These are phyloP conservation scores for Russula ochroleuca DNA, from an alignment of 768 basidiomycete species.

Conservation along the genomic window DNA sequence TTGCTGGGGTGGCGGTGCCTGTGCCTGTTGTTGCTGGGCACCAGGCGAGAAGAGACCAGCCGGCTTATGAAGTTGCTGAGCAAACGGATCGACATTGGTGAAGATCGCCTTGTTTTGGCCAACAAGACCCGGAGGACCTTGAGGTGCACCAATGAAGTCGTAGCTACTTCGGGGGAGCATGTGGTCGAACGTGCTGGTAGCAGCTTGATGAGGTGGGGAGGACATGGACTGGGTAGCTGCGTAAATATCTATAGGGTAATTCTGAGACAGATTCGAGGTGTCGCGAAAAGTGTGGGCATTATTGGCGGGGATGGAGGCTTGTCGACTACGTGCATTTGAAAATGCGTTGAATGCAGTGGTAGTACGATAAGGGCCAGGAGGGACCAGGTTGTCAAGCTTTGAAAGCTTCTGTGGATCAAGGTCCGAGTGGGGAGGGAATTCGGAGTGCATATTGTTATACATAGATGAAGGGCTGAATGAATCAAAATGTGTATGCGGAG, in stretches of 20 bases:
- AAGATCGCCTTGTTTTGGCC: slow-evolving; percentile 25
- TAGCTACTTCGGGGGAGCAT: slow-evolving; percentile 20
- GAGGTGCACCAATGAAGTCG: slow-evolving; percentile 22
- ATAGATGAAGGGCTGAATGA: slow-evolving; percentile 35
- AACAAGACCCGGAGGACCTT: slow-evolving; percentile 19
- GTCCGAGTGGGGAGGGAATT: slow-evolving; percentile 20
- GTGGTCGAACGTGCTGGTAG: slow-evolving; percentile 24
- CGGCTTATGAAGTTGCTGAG: slow-evolving; percentile 25
- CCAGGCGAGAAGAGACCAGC: slow-evolving; percentile 32
- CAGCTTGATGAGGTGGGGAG: slow-evolving; percentile 26
- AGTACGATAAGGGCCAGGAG: slow-evolving; percentile 28
- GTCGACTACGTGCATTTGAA: slow-evolving; percentile 26
- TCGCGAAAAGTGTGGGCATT: slow-evolving; percentile 27
- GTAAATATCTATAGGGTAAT: slow-evolving; percentile 27
- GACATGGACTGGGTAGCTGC: slow-evolving; percentile 25
- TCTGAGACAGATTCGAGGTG: slow-evolving; percentile 29
- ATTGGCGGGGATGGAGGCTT: slow-evolving; percentile 21
- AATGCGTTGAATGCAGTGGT: slow-evolving; percentile 28
- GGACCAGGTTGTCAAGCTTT: slow-evolving; percentile 27
- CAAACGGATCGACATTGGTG: slow-evolving; percentile 26
- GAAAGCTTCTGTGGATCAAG: slow-evolving; percentile 25
- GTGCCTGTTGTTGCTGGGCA: slow-evolving; percentile 37
- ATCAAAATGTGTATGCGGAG: slow-evolving; percentile 45
- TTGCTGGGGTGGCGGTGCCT: slow-evolving; percentile 35
- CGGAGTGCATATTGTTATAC: slow-evolving; percentile 31